Evolutionary conservation across 192 early-diverging fungal species (phyloP).

Genomic region (Backusella luteola): DNA sequence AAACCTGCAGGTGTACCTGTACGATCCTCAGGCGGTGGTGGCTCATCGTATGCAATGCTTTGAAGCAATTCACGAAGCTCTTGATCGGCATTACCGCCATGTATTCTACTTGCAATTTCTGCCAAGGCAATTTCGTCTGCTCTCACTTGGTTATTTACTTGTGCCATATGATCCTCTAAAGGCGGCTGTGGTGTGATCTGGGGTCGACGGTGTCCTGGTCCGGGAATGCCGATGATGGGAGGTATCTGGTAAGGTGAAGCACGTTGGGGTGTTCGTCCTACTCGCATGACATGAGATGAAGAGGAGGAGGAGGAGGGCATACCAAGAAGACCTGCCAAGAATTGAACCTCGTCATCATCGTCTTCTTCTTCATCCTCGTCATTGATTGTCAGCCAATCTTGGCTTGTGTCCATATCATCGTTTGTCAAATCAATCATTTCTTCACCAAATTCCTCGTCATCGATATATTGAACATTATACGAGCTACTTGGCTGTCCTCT

Average conservation of each 20-base stretch:
- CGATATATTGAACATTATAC: background rate
- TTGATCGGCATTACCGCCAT: background rate
- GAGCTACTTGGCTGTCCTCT: background rate
- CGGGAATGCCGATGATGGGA: background rate
- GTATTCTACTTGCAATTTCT: background rate
- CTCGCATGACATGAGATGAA: background rate
- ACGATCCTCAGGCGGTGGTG: conserved; percentile 35
- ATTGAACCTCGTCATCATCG: background rate
- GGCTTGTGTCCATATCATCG: background rate
- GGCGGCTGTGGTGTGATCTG: background rate
- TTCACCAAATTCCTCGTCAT: background rate
- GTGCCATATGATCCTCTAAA: background rate
- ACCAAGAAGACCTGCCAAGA: no score
- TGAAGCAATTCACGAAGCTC: conserved; percentile 38
- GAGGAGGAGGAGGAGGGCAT: no score
- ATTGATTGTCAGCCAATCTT: background rate
- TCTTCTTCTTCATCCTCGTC: background rate
- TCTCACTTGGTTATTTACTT: background rate
- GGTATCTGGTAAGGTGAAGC: background rate
- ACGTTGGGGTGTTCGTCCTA: background rate
- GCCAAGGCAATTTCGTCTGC: background rate
- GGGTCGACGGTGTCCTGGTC: background rate
- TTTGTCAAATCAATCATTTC: background rate
- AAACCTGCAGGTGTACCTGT: conserved; percentile 50
- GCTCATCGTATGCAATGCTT: conserved; percentile 33